These are phyloP conservation scores for Geoglossum cookeanum DNA, from an alignment of 2,329 filamentous ascomycete species.

Conservation along the genomic window DNA sequence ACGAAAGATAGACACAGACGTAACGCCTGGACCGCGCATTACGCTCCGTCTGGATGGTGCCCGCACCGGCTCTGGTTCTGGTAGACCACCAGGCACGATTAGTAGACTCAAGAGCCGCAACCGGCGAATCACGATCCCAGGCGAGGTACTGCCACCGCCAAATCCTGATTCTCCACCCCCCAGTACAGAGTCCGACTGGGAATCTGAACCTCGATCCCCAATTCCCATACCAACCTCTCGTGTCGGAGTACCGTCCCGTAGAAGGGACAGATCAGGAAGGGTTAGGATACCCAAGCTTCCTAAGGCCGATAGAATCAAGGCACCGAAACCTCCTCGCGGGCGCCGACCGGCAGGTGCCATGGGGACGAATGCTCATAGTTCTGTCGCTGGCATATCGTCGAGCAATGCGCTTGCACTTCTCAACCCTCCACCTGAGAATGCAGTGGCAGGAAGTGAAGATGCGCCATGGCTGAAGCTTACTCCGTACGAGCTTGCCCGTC, in stretches of 20 bases:
- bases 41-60: constrained; percentile 13
- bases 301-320: constrained; percentile 10
- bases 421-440: constrained; percentile 39
- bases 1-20: constrained; percentile 11
- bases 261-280: constrained; percentile 13
- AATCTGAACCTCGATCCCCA: constrained; percentile 18
- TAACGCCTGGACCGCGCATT: constrained; percentile 12
- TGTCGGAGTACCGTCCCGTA: constrained; percentile 10
- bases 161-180: constrained; percentile 21
- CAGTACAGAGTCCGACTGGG: constrained; percentile 20
- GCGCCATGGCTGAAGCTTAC: constrained; percentile 45
- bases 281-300: constrained; percentile 18
- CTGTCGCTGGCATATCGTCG: constrained; percentile 37
- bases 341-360: constrained; percentile 23
- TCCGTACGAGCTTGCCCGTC: constrained; percentile 48
- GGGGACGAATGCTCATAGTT: constrained; percentile 34
- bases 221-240: constrained; percentile 11
- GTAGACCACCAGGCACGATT: neutral
- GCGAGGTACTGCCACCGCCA: constrained; percentile 25
- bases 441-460: constrained; percentile 38
- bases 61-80: constrained; percentile 1
- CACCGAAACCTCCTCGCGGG: constrained; percentile 8
- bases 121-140: constrained; percentile 23
- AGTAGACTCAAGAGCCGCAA: neutral
- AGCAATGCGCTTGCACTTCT: constrained; percentile 40